Evolutionary conservation across 2,329 filamentous ascomycete genomes (phyloP), one percentile per base, ranked within the genome.

Genomic region (Phaeosphaeriaceae sp.): DNA sequence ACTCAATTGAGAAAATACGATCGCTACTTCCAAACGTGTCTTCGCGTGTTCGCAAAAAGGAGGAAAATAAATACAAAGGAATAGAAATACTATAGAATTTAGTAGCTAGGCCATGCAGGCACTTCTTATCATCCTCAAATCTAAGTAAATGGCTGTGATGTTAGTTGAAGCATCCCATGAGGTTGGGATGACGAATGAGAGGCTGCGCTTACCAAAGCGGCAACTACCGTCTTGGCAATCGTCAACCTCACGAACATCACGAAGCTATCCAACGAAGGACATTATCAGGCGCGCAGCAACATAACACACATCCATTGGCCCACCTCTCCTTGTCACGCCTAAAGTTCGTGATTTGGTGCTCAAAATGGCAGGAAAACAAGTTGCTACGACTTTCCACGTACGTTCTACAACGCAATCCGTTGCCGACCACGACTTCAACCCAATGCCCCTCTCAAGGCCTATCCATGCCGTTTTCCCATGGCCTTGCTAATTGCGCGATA

Each of bases 401-500:
- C 46, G 66, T 40, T 21, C 37, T 29, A 26, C 15, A 30, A 30
- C 8, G 33, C 32, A 52, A 21, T 30, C 16, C 36, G 42, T 42
- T 29, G 16, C 35, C 23, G 9, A 38, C 50, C 46, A 43, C 52
- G 48, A 47, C 58, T 59, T 48, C 29, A 20, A 23, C 32, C 43
- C 12, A 11, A 17, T 26, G 36, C 30, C 12, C 23, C 23, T 8
- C 23, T 6, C 23, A 3, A 26, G 23, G 23, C 23, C 23, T 8
- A 8, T 8, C 16, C 23, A 13, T 20, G 20, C n/a, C 17, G 13
- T 42, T 17, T 12, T 30, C 38, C 32, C 38, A 45, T 13, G 15
- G 32, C 42, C 15, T 21, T 48, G 44, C 66, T 66, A 37, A 67
- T 43, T 23, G 34, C 18, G 28, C 8, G 38, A 8, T 48, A 99